These are phyloP conservation scores for Podaxis carcinomalis DNA, from an alignment of 768 basidiomycete genomes.

Conservation along the genomic window DNA sequence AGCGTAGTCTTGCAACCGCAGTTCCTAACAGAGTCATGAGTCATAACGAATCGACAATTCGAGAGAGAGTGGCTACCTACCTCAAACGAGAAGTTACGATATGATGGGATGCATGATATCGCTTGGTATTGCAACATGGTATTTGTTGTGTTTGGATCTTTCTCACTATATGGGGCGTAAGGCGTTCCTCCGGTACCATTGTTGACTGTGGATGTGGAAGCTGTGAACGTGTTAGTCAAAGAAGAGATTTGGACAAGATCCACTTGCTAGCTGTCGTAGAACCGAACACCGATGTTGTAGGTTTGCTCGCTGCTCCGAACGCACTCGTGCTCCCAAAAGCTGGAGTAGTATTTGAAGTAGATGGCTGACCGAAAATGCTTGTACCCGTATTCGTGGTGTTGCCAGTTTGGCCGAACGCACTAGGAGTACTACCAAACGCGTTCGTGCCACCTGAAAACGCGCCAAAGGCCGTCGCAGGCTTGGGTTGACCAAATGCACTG, in stretches of 20 bases:
- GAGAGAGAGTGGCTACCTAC: constrained; percentile 30
- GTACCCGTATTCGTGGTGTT: constrained; percentile 6
- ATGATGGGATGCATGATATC: constrained; percentile 76
- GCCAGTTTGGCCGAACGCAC: constrained; percentile 52
- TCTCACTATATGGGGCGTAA: constrained; percentile 57
- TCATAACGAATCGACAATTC: constrained; percentile 6
- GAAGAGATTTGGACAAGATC: not conserved
- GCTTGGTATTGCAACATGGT: constrained; percentile 68
- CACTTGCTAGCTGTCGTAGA: constrained; percentile 27
- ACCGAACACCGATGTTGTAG: constrained; percentile 40
- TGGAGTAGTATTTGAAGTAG: constrained; percentile 36
- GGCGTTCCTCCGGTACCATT: constrained; percentile 68
- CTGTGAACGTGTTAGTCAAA: not conserved
- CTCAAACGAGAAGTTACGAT: constrained; percentile 75
- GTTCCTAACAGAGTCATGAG: constrained; percentile 43
- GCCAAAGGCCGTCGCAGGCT: constrained; percentile 74
- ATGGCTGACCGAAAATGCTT: constrained; percentile 16
- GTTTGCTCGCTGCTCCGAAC: constrained; percentile 32
- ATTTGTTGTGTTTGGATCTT: constrained; percentile 49
- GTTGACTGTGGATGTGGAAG: not conserved
- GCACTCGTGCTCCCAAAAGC: constrained; percentile 36
- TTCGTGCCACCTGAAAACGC: constrained; percentile 60
- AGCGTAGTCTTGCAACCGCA: constrained; percentile 71
- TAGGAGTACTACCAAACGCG: constrained; percentile 34
- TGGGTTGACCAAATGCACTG: constrained; percentile 49